Evolutionary conservation across 768 basidiomycete species (phyloP).

Genomic region (Psilocybe sp.): DNA sequence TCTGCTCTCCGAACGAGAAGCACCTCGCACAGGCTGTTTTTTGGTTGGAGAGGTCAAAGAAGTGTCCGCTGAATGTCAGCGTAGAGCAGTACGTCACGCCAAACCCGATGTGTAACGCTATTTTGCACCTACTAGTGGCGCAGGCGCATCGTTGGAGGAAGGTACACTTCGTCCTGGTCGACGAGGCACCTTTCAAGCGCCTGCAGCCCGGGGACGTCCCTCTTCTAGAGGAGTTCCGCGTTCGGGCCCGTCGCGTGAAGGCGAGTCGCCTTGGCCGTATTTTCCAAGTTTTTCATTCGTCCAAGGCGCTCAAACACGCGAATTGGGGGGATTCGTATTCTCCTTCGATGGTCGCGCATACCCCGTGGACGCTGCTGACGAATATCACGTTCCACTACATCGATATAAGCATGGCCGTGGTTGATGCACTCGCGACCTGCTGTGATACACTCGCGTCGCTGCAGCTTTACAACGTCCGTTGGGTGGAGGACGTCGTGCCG

Average conservation of each 20-base stretch:
- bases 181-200: conserved; percentile 3
- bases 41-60: conserved; percentile 2
- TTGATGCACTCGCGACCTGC: not conserved
- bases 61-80: conserved; percentile 7
- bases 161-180: conserved; percentile 3
- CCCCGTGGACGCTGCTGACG: conserved; percentile 8
- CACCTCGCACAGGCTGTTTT: conserved; percentile 6
- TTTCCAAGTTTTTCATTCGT: conserved; percentile 8
- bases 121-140: conserved; percentile 6
- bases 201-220: not conserved
- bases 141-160: conserved; percentile 9
- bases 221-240: conserved; percentile 9
- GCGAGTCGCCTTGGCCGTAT: not conserved
- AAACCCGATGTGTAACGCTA: conserved; percentile 8
- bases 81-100: conserved; percentile 11
- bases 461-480: conserved; percentile 1
- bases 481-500: not conserved
- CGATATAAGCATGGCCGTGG: conserved; percentile 1
- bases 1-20: conserved; percentile 2
- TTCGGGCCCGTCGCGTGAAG: conserved; percentile 1
- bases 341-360: not conserved
- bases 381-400: conserved; percentile 7
- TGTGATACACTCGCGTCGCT: conserved; percentile 5
- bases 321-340: conserved; percentile 12
- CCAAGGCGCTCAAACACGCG: conserved; percentile 2